phyloP scores from a whole-genome alignment of 164 flowering plant genomes.

The Dillenia suffruticosa region DNA sequence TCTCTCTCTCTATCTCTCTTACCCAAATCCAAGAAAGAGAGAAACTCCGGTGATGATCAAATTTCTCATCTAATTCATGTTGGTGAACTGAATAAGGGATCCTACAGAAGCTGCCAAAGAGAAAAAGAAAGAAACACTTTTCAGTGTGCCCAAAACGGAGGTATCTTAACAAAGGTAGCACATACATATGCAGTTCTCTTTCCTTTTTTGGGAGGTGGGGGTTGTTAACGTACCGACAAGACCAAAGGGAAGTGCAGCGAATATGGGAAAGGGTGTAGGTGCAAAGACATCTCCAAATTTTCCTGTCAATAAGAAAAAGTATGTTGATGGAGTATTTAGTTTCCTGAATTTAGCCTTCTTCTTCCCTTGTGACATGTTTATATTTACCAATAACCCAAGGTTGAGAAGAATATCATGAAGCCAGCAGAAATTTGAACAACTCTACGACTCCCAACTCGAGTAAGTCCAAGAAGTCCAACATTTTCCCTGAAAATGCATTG shows the following conservation, averaged over 20 bases:
- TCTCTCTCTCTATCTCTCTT: no score
- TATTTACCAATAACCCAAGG: slow-evolving; percentile 58
- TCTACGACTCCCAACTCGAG: slow-evolving; percentile 97
- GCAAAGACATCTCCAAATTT: slow-evolving; percentile 99
- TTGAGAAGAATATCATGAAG: slow-evolving; percentile 95
- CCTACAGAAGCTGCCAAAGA: slow-evolving; percentile 67
- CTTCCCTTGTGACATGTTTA: background rate
- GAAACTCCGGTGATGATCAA: slow-evolving; percentile 82
- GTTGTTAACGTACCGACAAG: slow-evolving; percentile 68
- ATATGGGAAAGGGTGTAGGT: slow-evolving; percentile 93
- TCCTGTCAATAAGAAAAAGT: slow-evolving; percentile 45
- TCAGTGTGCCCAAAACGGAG: no score
- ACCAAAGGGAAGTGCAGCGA: slow-evolving; percentile 86
- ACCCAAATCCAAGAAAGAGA: slow-evolving; percentile 91
- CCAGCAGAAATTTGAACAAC: slow-evolving; percentile 97
- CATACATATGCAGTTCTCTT: no score
- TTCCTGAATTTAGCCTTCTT: no score
- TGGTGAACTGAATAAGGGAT: slow-evolving; percentile 96
- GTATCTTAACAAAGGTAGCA: no score
- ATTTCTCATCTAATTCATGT: slow-evolving; percentile 97
- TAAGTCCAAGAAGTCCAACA: slow-evolving; percentile 94
- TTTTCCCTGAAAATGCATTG: slow-evolving; percentile 67
- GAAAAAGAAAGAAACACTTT: background rate
- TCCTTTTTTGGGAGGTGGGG: no score
- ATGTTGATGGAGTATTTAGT: background rate